phyloP scores from a whole-genome alignment of 768 basidiomycete genomes.

The Trametes cinnabarina region DNA sequence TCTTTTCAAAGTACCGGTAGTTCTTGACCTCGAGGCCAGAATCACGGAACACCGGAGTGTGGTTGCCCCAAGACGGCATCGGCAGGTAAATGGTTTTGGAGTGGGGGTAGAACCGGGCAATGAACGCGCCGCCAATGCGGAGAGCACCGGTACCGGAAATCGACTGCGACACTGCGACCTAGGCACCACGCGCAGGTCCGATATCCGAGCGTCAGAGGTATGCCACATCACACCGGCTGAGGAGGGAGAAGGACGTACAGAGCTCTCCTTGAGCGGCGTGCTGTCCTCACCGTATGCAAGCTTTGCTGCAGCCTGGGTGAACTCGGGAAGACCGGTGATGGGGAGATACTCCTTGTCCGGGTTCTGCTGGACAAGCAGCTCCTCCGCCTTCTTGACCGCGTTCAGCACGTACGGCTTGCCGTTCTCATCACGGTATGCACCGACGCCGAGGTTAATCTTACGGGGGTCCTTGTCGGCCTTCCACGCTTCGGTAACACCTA shows the following conservation, averaged over 20 bases:
- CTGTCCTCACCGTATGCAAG: slow-evolving; percentile 90
- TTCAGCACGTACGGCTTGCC: slow-evolving; percentile 95
- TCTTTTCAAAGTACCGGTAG: slow-evolving; percentile 94
- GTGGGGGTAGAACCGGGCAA: slow-evolving; percentile 85
- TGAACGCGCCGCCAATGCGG: slow-evolving; percentile 90
- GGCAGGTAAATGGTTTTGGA: slow-evolving; percentile 90
- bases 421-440: slow-evolving; percentile 89
- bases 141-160: slow-evolving; percentile 98
- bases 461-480: slow-evolving; percentile 89
- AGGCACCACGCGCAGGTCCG: slow-evolving; percentile 2
- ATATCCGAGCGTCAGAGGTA: neutral
- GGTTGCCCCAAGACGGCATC: slow-evolving; percentile 95
- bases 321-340: slow-evolving; percentile 86
- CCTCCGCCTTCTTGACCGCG: slow-evolving; percentile 89
- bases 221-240: neutral
- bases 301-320: slow-evolving; percentile 83
- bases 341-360: slow-evolving; percentile 96
- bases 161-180: slow-evolving; percentile 88
- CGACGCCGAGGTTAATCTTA: slow-evolving; percentile 98
- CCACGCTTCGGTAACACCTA: slow-evolving; percentile 92
- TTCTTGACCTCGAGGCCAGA: slow-evolving; percentile 90
- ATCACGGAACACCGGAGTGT: slow-evolving; percentile 89
- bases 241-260: slow-evolving; percentile 47
- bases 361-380: slow-evolving; percentile 57
- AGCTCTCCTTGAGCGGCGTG: slow-evolving; percentile 62